Base-by-base conservation (phyloP, 2,329 filamentous ascomycete species). In the Epicoccum nigrum region DNA sequence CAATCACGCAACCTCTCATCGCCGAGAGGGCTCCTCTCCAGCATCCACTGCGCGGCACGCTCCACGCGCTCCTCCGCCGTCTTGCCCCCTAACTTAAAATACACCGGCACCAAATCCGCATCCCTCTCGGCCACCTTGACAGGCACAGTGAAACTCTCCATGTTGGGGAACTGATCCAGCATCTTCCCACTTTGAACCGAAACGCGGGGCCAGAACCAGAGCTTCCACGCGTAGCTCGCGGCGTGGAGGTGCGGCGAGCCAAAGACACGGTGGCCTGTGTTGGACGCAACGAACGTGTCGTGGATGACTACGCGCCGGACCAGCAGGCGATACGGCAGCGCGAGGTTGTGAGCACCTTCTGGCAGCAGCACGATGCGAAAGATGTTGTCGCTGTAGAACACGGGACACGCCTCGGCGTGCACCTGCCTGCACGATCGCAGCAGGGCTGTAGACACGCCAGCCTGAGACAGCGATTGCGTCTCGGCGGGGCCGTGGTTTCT, bases 321-420 rank as follows among this genome's bases (percentile, higher is more conserved):
- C 4, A 68, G 39, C 17, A 42, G 40, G 12, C 54, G 48, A 35
- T 69, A 69, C 1, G 37, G 15, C 1, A 50, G 46, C 1, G 59
- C 56, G n/a, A 46, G 32, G 2, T 54, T 45, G 1, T n/a, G n/a
- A n/a, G n/a, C n/a, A n/a, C n/a, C 45, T 31, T 9, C 60, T 45
- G 20, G 54, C 17, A 59, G 27, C 4, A 50, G 55, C 51, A 62
- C 68, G 11, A 69, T 37, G 1, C 59, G 56, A 68, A 81, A 82
- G 19, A 70, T 72, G 58, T 82, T 82, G 15, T 59, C 55, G 21
- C 74, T 72, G 52, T 81, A 83, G 4, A 83, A 69, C 4, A 81
- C 70, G 2, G 74, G 72, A 4, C 67, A 67, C 8, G 69, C 69
- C 64, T 81, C 79, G 17, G 60, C 41, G 50, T 77, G 65, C 27